phyloP scores from a whole-genome alignment of 2,329 filamentous ascomycete genomes.

The Leptographium wingfieldii region DNA sequence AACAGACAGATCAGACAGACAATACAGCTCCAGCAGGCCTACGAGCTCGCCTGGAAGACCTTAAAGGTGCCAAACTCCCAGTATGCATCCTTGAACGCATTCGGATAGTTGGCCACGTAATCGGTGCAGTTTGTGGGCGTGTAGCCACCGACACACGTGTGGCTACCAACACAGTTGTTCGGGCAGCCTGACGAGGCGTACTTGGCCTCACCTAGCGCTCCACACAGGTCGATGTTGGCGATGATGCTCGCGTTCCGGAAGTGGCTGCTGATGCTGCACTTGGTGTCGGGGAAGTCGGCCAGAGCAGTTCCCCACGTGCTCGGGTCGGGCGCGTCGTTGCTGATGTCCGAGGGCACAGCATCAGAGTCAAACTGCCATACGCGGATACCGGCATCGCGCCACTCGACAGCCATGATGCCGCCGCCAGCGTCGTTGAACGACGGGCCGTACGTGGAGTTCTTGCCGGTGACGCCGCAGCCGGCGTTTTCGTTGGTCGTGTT shows the following conservation, averaged over 20 bases:
- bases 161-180: slow-evolving; percentile 9
- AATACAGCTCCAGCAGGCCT: too few relatives aligned
- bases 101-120: slow-evolving; percentile 44
- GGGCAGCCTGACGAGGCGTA: slow-evolving; percentile 33
- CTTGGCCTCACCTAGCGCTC: slow-evolving; percentile 35
- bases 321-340: slow-evolving; percentile 39
- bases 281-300: slow-evolving; percentile 52
- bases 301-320: slow-evolving; percentile 47
- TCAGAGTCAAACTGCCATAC: slow-evolving; percentile 46
- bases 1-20: neutral
- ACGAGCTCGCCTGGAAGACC: slow-evolving; percentile 34
- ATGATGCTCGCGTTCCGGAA: slow-evolving; percentile 56
- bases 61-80: slow-evolving; percentile 53
- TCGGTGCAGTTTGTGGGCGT: slow-evolving; percentile 40
- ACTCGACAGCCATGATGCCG: slow-evolving; percentile 49
- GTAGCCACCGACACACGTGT: slow-evolving; percentile 12
- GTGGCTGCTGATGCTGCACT: slow-evolving; percentile 45
- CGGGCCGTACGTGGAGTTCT: slow-evolving; percentile 32
- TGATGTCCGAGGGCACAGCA: slow-evolving; percentile 39
- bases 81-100: slow-evolving; percentile 44
- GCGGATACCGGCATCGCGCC: slow-evolving; percentile 46
- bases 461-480: slow-evolving; percentile 42
- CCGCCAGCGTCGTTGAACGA: slow-evolving; percentile 41
- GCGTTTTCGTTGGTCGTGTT: slow-evolving; percentile 31
- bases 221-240: slow-evolving; percentile 54